Evolutionary conservation across 441 rosid species (phyloP), one percentile per base, ranked within the genome.

Genomic region (Erodium trifolium): DNA sequence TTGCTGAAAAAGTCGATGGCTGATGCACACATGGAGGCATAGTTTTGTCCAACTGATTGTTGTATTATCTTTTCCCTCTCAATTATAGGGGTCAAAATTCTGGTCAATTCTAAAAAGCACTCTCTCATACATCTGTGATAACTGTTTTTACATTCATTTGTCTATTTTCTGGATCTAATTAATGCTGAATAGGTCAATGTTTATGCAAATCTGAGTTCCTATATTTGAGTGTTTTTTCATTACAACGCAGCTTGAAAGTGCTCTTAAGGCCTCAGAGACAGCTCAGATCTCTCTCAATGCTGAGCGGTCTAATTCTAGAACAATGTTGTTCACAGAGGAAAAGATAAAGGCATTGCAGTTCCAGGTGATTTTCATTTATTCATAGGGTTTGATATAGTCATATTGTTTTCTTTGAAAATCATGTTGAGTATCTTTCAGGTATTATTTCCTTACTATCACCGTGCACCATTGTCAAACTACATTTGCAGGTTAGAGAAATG

Each of bases 291-390:
- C 88, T 37, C 95, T 95, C 63, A 82, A 74, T 77, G 79, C 91
- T 73, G 97, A 95, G 81, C 93, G 93, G 70, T 79, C 88, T 77
- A 92, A 87, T 75, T 78, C 92, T 57, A 92, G 93, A 74, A 87
- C 95, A 64, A 69, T 82, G 59, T 70, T 92, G 71, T 86, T 92
- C 79, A 85, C 97, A 2, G 97, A 86, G 75, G 99, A 89, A 73
- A 95, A 89, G 81, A 82, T 90, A 76, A 92, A 88, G 78, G 84
- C 96, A 37, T 87, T 95, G 73, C 90, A 92, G 73, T 82, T 85
- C 75, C 95, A 95, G 99, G 99, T 95, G 74, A 68, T 65, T 17
- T 29, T 37, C 39, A 9, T 57, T 18, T 45, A 16, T 16, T 55
- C 39, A 3, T 34, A 34, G 5, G 37, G 37, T 23, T 31, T 31